Conservation (phyloP, 1,139 yeast genomes). For the Scheffersomyces stambukii region DNA sequence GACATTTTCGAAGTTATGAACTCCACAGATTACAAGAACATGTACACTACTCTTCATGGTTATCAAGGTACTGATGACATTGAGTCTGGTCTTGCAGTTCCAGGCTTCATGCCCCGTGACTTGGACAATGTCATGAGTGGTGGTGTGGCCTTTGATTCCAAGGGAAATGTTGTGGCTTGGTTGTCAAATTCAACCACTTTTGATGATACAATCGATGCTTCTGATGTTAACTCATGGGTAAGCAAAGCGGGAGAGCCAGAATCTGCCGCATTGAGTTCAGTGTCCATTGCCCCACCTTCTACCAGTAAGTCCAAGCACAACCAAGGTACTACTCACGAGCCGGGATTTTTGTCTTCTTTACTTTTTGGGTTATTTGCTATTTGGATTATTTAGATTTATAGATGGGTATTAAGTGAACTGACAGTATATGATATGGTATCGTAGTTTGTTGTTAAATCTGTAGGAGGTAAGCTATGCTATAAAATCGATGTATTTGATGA, state of each 20-base stretch:
- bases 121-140: conserved; percentile 51
- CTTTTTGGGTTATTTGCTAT: conserved; percentile 15
- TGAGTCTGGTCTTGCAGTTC: conserved; percentile 53
- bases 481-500: conserved; percentile 6
- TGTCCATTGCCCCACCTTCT: conserved; percentile 17
- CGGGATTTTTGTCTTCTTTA: conserved; percentile 14
- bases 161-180: conserved; percentile 59
- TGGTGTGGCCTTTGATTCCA: conserved; percentile 64
- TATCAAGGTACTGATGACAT: conserved; percentile 65
- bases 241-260: conserved; percentile 10
- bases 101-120: conserved; percentile 56
- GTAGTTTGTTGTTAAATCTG: neutral
- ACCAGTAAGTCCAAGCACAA: conserved; percentile 19
- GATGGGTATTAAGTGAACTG: too few species aligned
- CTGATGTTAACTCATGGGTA: conserved; percentile 32
- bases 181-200: conserved; percentile 53
- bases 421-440: too few species aligned
- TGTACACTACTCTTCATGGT: conserved; percentile 67
- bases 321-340: conserved; percentile 9
- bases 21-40: conserved; percentile 47
- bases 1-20: conserved; percentile 74
- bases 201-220: conserved; percentile 30
- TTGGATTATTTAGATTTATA: conserved; percentile 11
- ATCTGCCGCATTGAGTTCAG: conserved; percentile 20
- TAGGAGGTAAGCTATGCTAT: conserved; percentile 2